Percentiles rank a stretch among this genome's conserved stretches.
phyloP scores from a whole-genome alignment of 306 rosid species.

The Luffa acutangula region DNA sequence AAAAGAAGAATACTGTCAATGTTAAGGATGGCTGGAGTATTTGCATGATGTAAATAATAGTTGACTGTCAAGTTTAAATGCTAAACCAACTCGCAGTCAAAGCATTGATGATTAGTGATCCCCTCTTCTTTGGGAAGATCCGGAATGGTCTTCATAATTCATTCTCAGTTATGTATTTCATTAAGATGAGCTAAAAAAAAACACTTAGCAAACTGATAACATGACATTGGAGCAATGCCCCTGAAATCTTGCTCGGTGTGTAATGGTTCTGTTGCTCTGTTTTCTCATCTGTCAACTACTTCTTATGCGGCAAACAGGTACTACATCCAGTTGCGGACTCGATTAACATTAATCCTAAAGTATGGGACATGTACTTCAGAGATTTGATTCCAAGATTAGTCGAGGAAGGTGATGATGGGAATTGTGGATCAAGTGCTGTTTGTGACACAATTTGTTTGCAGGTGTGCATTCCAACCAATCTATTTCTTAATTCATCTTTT shows the following conservation, averaged over 20 bases:
- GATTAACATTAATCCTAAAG: slow-evolving; percentile 62
- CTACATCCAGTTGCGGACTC: slow-evolving; percentile 66
- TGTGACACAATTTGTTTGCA: slow-evolving; percentile 90
- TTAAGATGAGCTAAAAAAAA: background rate
- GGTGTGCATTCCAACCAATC: slow-evolving; percentile 33
- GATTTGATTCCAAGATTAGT: slow-evolving; percentile 69
- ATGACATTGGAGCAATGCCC: background rate
- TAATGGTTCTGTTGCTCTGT: background rate
- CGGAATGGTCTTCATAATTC: background rate
- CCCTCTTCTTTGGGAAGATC: no score
- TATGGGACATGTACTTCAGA: slow-evolving; percentile 78
- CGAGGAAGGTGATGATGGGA: slow-evolving; percentile 84
- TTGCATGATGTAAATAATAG: no score
- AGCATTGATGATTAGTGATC: no score
- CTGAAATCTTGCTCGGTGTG: background rate
- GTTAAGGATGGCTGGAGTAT: background rate
- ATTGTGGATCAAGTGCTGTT: slow-evolving; percentile 78
- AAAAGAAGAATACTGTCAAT: background rate
- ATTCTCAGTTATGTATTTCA: background rate
- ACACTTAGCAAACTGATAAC: background rate
- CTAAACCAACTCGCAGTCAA: no score
- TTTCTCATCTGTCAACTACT: background rate
- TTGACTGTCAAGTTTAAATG: no score
- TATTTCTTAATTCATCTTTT: background rate
- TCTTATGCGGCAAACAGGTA: slow-evolving; percentile 34